Base-by-base conservation (phyloP, 2,329 filamentous ascomycete genomes). In the Phoma sp. region DNA sequence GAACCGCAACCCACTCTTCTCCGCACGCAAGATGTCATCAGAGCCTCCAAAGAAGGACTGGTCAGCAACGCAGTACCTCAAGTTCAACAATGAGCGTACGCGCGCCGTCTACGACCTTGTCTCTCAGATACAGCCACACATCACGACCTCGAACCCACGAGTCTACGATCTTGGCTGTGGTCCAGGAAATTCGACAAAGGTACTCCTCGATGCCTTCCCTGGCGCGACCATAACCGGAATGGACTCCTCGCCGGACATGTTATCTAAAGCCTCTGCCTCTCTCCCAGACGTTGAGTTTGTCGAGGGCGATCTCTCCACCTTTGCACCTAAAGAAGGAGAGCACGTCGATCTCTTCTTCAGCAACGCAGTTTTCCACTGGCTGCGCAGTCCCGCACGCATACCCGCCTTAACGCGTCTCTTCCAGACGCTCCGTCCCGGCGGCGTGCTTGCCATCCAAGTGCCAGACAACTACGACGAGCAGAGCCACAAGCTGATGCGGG, bases 321-420 rank as follows among this genome's bases (percentile, higher is more conserved):
- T 80, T 60, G 51, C 55, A 0, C 74, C 77, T 0, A 27, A 33
- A 27, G 35, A 43, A 8, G 55, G 17, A 0, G n/a, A 27, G 1
- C 35, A 36, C 0, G 50, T 58, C 0, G 60, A 71, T 38, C 64
- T 87, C 0, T 68, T 84, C 43, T 85, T 84, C 63, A 80, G 79
- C 41, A 87, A 86, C 53, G 84, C 85, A 0, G 82, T 83, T 2
- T 80, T 86, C 53, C 85, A 87, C 52, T 87, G 85, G 85, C 70
- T 87, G 4, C 74, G 77, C 0, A 57, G 55, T 1, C 61, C 66
- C 0, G 64, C 76, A 0, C 81, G 84, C 0, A 73, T 87, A 6
- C 68, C 72, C 0, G 74, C 79, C 1, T 71, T 87, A 4, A 70
- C 67, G 9, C 70, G 75, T 0, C 69, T 86, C 2, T 68, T 87